Conservation (phyloP, 2,329 filamentous ascomycete genomes). For the Didymellaceae sp. region DNA sequence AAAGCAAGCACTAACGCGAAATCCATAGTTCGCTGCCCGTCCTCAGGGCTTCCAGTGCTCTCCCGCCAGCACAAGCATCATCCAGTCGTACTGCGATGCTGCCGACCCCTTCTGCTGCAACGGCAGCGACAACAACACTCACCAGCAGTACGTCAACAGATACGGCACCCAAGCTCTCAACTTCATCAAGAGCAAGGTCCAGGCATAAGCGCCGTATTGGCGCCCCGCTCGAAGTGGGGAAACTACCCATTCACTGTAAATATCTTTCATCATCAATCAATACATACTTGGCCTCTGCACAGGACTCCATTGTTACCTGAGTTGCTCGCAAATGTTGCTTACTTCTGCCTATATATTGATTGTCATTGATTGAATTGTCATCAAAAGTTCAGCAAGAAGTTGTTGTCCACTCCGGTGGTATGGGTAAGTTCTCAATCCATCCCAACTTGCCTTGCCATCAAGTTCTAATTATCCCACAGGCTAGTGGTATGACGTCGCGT, state of each 20-base stretch:
- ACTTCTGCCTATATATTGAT: too few relatives aligned
- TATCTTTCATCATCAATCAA: constrained; percentile 2
- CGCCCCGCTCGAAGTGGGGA: neutral
- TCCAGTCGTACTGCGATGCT: constrained; percentile 70
- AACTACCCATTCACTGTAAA: constrained; percentile 7
- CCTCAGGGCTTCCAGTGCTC: constrained; percentile 63
- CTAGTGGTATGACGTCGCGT: constrained; percentile 52
- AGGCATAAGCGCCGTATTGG: constrained; percentile 29
- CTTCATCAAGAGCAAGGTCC: constrained; percentile 65
- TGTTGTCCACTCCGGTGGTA: too few relatives aligned
- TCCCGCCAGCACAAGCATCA: constrained; percentile 59
- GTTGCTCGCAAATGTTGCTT: neutral
- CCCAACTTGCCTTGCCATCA: neutral
- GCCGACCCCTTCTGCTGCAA: constrained; percentile 71
- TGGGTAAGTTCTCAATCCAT: constrained; percentile 23
- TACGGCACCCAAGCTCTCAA: constrained; percentile 66
- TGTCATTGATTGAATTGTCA: too few relatives aligned
- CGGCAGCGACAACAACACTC: constrained; percentile 64
- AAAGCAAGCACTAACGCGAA: constrained; percentile 4
- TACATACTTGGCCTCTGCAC: neutral
- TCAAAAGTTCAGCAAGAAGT: constrained; percentile 11
- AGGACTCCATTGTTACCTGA: too few relatives aligned
- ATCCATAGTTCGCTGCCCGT: constrained; percentile 64
- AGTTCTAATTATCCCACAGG: constrained; percentile 2
- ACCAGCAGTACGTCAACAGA: constrained; percentile 67